A percentile compares a stretch with the other conserved stretches of the same genome.
phyloP scores from a whole-genome alignment of 768 basidiomycete species.

The Strobilomyces dryophilus region DNA sequence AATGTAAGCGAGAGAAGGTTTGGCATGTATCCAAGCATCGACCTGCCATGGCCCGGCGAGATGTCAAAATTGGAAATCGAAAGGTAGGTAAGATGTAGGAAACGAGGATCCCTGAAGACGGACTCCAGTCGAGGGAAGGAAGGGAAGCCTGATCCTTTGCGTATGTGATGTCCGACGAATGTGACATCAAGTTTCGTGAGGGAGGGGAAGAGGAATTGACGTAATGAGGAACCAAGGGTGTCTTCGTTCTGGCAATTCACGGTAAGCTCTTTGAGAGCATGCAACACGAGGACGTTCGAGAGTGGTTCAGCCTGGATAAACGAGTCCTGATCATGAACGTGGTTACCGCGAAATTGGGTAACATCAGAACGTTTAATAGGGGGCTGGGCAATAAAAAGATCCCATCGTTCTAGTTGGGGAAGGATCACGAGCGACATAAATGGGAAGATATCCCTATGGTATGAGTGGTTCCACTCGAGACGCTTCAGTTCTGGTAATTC shows the following conservation, averaged over 20 bases:
- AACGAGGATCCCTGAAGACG: conserved; percentile 54
- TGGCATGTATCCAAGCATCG: conserved; percentile 51
- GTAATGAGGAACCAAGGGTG: conserved; percentile 34
- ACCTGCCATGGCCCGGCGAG: conserved; percentile 33
- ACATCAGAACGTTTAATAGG: conserved; percentile 27
- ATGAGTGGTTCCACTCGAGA: conserved; percentile 49
- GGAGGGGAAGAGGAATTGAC: conserved; percentile 42
- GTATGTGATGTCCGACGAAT: conserved; percentile 31
- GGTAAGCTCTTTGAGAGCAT: conserved; percentile 38
- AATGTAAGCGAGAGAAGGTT: conserved; percentile 44
- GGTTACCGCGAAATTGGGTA: conserved; percentile 29
- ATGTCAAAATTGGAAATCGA: conserved; percentile 46
- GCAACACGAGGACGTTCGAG: conserved; percentile 24
- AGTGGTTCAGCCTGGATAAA: conserved; percentile 29
- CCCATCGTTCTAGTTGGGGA: conserved; percentile 41
- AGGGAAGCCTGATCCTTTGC: conserved; percentile 25
- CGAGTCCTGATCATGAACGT: conserved; percentile 25
- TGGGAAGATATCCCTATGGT: conserved; percentile 37
- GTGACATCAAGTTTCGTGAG: conserved; percentile 44
- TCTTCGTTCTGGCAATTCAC: conserved; percentile 42
- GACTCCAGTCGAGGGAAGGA: conserved; percentile 45
- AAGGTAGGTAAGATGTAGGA: conserved; percentile 47
- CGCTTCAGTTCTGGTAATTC: conserved; percentile 37
- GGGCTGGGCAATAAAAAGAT: conserved; percentile 39
- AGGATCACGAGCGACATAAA: conserved; percentile 40